phyloP scores from a whole-genome alignment of 2,329 filamentous ascomycete species.

The Myotisia sp. region DNA sequence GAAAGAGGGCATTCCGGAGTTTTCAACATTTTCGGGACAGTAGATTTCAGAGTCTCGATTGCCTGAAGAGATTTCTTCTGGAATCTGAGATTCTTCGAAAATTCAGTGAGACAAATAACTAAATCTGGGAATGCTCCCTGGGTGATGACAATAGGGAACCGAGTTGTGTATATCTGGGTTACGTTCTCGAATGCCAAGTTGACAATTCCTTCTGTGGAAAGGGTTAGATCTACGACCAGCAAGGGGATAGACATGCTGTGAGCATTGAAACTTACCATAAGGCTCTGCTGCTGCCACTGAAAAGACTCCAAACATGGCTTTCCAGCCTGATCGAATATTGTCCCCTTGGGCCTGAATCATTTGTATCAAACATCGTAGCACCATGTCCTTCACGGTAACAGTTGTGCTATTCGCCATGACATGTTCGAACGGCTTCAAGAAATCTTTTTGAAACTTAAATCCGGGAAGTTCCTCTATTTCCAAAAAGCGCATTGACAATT shows the following conservation, averaged over 20 bases:
- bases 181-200: conserved; percentile 96
- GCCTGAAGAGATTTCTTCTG: conserved; percentile 97
- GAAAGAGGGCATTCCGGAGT: conserved; percentile 91
- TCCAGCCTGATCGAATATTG: conserved; percentile 95
- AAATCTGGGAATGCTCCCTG: conserved; percentile 95
- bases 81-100: conserved; percentile 96
- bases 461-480: conserved; percentile 94
- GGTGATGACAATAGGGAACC: conserved; percentile 89
- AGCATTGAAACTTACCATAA: conserved; percentile 42
- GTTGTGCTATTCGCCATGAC: conserved; percentile 88
- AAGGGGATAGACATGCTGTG: background rate
- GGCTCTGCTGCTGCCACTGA: conserved; percentile 81
- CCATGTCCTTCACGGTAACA: conserved; percentile 92
- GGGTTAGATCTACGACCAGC: conserved; percentile 15
- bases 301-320: conserved; percentile 98
- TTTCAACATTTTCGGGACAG: conserved; percentile 85
- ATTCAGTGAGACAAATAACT: conserved; percentile 90
- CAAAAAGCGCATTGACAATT: conserved; percentile 97
- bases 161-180: conserved; percentile 83
- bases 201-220: conserved; percentile 63
- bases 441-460: conserved; percentile 99
- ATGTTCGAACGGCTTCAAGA: conserved; percentile 94
- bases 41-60: conserved; percentile 85
- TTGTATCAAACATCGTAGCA: conserved; percentile 86
- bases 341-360: conserved; percentile 97